phyloP scores from a whole-genome alignment of 345 rosid genomes.

The Erysimum cheiranthoides region DNA sequence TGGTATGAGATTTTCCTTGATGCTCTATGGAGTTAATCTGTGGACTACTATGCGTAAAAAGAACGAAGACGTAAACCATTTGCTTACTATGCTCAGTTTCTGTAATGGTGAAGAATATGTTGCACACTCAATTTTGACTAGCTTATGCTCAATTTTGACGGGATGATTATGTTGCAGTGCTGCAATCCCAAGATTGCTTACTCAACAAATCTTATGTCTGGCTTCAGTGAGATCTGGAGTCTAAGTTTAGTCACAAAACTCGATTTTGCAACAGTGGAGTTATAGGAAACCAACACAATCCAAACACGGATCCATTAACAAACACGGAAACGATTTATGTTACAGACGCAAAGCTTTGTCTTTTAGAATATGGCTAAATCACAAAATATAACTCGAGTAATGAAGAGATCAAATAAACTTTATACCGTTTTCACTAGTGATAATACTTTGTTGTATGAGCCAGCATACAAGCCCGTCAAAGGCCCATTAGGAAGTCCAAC shows the following conservation, averaged over 20 bases:
- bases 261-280: not conserved
- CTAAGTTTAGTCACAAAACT: not conserved
- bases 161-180: not conserved
- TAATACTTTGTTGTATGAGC: too few relatives aligned
- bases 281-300: not conserved
- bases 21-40: not conserved
- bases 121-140: not conserved
- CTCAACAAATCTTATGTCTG: not conserved
- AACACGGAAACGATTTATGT: not conserved
- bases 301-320: constrained; percentile 1
- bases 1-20: not conserved
- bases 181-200: not conserved
- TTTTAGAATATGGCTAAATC: not conserved
- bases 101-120: not conserved
- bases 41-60: not conserved
- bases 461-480: too few relatives aligned
- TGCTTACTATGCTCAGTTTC: not conserved
- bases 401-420: too few relatives aligned
- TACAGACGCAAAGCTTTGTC: constrained; percentile 14
- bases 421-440: too few relatives aligned
- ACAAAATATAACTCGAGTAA: not conserved
- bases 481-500: too few relatives aligned
- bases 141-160: not conserved
- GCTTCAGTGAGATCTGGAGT: not conserved
- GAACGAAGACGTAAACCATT: not conserved